Conservation (phyloP, 495 filamentous ascomycete genomes). For the Oleoguttula mirabilis region DNA sequence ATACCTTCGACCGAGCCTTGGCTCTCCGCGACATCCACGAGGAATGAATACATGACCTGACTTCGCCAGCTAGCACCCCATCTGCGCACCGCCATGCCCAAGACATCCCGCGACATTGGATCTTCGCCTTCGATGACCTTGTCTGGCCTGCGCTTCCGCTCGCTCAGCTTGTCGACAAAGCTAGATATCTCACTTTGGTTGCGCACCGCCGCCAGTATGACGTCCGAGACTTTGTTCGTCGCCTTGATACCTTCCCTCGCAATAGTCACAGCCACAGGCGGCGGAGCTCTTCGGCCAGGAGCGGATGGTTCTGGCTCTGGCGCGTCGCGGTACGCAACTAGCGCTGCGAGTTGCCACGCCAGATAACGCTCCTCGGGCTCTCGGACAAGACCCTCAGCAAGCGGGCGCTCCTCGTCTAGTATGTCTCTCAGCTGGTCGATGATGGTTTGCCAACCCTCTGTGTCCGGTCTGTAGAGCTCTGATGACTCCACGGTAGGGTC, state of each 20-base stretch:
- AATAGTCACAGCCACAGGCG: slow-evolving; percentile 43
- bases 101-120: slow-evolving; percentile 33
- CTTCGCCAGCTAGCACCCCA: slow-evolving; percentile 67
- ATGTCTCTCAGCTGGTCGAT: slow-evolving; percentile 38
- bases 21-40: slow-evolving; percentile 12
- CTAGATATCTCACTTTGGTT: slow-evolving; percentile 47
- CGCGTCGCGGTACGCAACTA: slow-evolving; percentile 63
- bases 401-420: slow-evolving; percentile 27
- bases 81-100: slow-evolving; percentile 66
- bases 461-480: slow-evolving; percentile 21
- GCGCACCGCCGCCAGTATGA: slow-evolving; percentile 51
- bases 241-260: slow-evolving; percentile 69
- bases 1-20: slow-evolving; percentile 10
- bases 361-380: slow-evolving; percentile 49
- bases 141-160: slow-evolving; percentile 20
- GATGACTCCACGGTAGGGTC: slow-evolving; percentile 37
- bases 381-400: slow-evolving; percentile 44
- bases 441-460: slow-evolving; percentile 33
- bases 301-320: slow-evolving; percentile 33
- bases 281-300: slow-evolving; percentile 35
- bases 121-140: slow-evolving; percentile 21
- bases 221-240: slow-evolving; percentile 54
- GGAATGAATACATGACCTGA: slow-evolving; percentile 56
- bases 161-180: slow-evolving; percentile 40
- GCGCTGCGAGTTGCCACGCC: slow-evolving; percentile 63